Conservation (phyloP, 2,329 filamentous ascomycete species). For the Neocatenulostroma microsporum region DNA sequence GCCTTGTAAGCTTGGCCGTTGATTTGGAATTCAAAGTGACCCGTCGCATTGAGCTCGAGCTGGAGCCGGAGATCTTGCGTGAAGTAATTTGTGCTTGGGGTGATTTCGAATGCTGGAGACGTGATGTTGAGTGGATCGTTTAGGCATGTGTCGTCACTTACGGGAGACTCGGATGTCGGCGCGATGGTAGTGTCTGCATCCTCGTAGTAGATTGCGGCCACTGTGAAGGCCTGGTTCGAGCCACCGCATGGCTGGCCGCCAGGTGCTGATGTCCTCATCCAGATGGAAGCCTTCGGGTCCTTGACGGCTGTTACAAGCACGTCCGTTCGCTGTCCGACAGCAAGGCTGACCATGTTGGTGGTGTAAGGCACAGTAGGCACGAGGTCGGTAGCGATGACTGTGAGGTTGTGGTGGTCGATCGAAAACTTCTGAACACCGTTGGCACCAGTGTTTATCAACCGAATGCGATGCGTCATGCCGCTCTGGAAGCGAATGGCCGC, state of each 20-base stretch:
- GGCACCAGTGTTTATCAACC: conserved; percentile 37
- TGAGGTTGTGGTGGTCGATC: conserved; percentile 42
- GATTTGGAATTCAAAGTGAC: conserved; percentile 49
- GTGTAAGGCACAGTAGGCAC: conserved; percentile 37
- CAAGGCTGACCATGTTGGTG: conserved; percentile 43
- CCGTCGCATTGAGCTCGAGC: conserved; percentile 37
- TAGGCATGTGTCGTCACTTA: conserved; percentile 38
- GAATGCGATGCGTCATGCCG: conserved; percentile 36
- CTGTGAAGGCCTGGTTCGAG: conserved; percentile 31
- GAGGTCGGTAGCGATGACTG: conserved; percentile 37
- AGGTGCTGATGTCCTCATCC: conserved; percentile 29
- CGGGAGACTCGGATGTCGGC: conserved; percentile 41
- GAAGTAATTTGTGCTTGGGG: conserved; percentile 27
- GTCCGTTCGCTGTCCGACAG: conserved; percentile 48
- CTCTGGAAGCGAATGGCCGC: conserved; percentile 30
- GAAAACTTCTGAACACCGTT: conserved; percentile 37
- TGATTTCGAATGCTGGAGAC: conserved; percentile 46
- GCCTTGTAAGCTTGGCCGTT: conserved; percentile 46
- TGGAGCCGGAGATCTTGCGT: conserved; percentile 41
- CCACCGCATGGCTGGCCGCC: conserved; percentile 19
- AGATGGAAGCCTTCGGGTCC: conserved; percentile 25
- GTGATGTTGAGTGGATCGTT: conserved; percentile 51
- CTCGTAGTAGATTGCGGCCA: conserved; percentile 61
- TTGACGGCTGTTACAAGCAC: conserved; percentile 36
- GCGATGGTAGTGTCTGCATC: conserved; percentile 42